Evolutionary conservation across 306 rosid genomes (phyloP), one percentile per base, ranked within the genome.

Genomic region (Hippophae gyantsensis): DNA sequence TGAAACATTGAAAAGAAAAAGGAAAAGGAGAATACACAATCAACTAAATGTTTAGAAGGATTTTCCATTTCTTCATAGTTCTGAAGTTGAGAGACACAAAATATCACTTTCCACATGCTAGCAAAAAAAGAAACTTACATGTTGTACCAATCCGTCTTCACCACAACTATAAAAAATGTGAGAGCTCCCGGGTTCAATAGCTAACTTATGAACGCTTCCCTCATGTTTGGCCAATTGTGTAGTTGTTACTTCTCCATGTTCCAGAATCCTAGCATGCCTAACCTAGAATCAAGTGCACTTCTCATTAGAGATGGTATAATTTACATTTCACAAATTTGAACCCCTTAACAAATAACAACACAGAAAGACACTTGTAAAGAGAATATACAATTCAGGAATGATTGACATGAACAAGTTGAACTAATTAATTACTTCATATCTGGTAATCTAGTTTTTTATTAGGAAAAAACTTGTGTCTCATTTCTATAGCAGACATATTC

Each of bases 101-200:
- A n/a, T 6, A n/a, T 49, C 14, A 9, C 7, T 12, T 13, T 40
- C 38, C 25, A 42, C 40, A 57, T 42, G 55, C 57, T 10, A 4
- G 48, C 59, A 11, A 8, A 44, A 57, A 56, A 56, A 69, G 40
- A 56, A 57, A 80, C 99, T 84, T 68, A 92, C 99, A 76, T 85
- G 96, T 52, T 88, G 95, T 51, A 92, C 96, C 51, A 80, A 43
- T 65, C 96, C 99, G 84, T 92, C 99, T 80, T 92, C 99, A 71
- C 96, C 99, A 8, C 99, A 92, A 26, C 90, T 81, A 61, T 78
- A 92, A 65, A 92, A 88, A 47, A 83, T 83, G 76, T 92, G 83
- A 50, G 96, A 85, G 76, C 99, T 92, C 64, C 99, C 96, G 42
- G 99, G 96, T 60, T 88, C 99, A 60, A 92, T 77, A 50, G 99